A percentile compares a stretch with the other conserved stretches of the same genome.
Conservation (phyloP, 1,284 basidiomycete species). For the Trametes pubescens region DNA sequence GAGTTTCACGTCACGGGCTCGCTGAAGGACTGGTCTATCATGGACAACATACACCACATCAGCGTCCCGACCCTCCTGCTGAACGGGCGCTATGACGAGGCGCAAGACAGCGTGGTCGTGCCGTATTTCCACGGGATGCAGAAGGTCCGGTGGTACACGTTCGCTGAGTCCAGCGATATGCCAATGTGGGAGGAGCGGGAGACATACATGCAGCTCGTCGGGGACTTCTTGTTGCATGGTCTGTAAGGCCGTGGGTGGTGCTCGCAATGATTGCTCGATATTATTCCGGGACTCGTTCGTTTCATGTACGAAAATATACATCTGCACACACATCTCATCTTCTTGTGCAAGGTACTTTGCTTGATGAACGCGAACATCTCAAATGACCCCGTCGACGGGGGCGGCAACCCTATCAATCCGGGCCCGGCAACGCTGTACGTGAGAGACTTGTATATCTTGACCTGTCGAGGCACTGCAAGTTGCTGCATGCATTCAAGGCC, state of each 20-base stretch:
- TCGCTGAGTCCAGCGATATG: slow-evolving; percentile 40
- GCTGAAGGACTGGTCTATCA: slow-evolving; percentile 57
- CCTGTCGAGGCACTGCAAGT: slow-evolving; percentile 9
- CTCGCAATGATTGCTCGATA: no score
- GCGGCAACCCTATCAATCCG: slow-evolving; percentile 12
- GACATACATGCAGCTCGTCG: slow-evolving; percentile 36
- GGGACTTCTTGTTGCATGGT: slow-evolving; percentile 33
- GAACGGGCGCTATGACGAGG: slow-evolving; percentile 61
- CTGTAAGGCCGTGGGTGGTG: no score
- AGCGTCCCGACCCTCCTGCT: slow-evolving; percentile 55
- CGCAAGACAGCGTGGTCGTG: slow-evolving; percentile 52
- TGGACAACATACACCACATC: slow-evolving; percentile 54
- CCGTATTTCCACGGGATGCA: slow-evolving; percentile 56
- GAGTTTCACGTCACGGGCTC: slow-evolving; percentile 58
- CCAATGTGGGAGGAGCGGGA: slow-evolving; percentile 42
- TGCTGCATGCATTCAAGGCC: no score
- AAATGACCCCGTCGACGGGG: slow-evolving; percentile 11
- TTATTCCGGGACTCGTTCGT: no score
- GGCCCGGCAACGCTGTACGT: slow-evolving; percentile 22
- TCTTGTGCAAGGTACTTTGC: neutral
- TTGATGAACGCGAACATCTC: slow-evolving; percentile 29
- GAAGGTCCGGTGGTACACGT: slow-evolving; percentile 43
- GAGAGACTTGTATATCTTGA: slow-evolving; percentile 27
- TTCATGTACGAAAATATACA: no score
- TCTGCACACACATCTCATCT: no score